Conservation (phyloP, 1,284 basidiomycete genomes). For the Trichosporon sp. region DNA sequence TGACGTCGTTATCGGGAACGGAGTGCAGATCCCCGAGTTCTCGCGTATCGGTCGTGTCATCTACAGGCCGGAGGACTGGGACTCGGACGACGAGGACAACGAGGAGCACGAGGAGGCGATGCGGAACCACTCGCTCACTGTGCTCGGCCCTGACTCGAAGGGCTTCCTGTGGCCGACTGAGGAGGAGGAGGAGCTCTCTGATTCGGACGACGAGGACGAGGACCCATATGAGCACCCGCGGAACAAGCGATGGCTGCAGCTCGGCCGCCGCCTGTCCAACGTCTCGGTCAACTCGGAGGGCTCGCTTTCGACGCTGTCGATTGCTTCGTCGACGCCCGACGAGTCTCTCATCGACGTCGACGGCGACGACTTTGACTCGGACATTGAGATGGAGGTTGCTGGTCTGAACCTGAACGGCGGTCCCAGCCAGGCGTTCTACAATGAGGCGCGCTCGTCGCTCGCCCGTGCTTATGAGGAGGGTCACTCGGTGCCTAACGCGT, state of each 20-base stretch:
- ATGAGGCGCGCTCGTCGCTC: constrained; percentile 50
- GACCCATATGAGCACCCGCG: constrained; percentile 56
- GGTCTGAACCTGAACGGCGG: constrained; percentile 40
- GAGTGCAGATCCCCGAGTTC: constrained; percentile 70
- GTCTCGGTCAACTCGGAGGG: constrained; percentile 38
- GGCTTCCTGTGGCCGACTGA: constrained; percentile 58
- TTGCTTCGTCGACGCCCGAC: constrained; percentile 46
- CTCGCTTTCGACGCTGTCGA: constrained; percentile 54
- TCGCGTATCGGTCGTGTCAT: constrained; percentile 73
- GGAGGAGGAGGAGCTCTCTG: constrained; percentile 45
- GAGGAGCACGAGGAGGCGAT: constrained; percentile 51
- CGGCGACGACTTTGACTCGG: constrained; percentile 31
- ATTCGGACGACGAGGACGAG: constrained; percentile 51
- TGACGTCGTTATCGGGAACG: constrained; percentile 71
- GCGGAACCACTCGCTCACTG: constrained; percentile 32
- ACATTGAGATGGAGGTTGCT: constrained; percentile 27
- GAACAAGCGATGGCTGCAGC: constrained; percentile 54
- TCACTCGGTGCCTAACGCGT: constrained; percentile 52
- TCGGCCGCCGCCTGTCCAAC: constrained; percentile 51
- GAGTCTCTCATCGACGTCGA: constrained; percentile 36
- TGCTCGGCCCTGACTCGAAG: constrained; percentile 48
- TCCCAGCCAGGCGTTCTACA: constrained; percentile 45
- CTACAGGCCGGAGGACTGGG: constrained; percentile 72
- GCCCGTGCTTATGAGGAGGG: constrained; percentile 54
- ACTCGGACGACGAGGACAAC: constrained; percentile 62